Conservation (phyloP, 805 yeast genomes). For the Wickerhamiella azyma region DNA sequence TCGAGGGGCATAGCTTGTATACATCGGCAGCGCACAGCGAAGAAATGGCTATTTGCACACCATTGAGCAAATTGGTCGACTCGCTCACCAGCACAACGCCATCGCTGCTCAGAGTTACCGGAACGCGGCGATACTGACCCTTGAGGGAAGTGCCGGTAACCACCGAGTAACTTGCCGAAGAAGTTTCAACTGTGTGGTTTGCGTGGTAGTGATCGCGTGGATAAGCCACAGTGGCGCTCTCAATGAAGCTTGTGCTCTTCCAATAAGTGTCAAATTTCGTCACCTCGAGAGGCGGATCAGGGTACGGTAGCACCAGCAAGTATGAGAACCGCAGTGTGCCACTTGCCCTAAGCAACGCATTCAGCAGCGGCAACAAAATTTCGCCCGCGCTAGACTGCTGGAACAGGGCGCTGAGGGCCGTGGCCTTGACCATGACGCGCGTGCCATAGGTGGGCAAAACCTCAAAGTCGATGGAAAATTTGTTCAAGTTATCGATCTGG, state of each 20-base stretch:
- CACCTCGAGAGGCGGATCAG: constrained; percentile 71
- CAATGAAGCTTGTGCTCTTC: constrained; percentile 67
- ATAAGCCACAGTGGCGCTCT: constrained; percentile 10
- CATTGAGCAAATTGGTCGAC: constrained; percentile 61
- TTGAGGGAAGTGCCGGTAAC: constrained; percentile 84
- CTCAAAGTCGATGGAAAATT: constrained; percentile 71
- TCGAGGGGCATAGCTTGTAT: constrained; percentile 12
- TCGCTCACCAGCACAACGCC: constrained; percentile 60
- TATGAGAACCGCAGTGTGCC: constrained; percentile 69
- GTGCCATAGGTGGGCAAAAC: constrained; percentile 93
- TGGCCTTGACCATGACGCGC: constrained; percentile 74
- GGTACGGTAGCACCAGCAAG: constrained; percentile 79
- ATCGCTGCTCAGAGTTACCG: constrained; percentile 62
- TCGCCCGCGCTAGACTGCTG: constrained; percentile 25
- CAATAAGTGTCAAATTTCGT: constrained; percentile 92
- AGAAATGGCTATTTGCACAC: constrained; percentile 37
- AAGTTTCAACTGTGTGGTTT: constrained; percentile 28
- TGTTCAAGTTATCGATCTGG: constrained; percentile 66
- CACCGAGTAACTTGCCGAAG: constrained; percentile 20
- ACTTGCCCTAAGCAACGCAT: constrained; percentile 62
- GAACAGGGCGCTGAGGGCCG: constrained; percentile 51
- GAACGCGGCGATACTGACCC: constrained; percentile 62
- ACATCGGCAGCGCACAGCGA: constrained; percentile 20
- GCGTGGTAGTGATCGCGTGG: constrained; percentile 12
- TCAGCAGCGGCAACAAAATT: constrained; percentile 58